Evolutionary conservation across 2,329 filamentous ascomycete genomes (phyloP), one percentile per base, ranked within the genome.

Genomic region (Coniochaeta sp.): DNA sequence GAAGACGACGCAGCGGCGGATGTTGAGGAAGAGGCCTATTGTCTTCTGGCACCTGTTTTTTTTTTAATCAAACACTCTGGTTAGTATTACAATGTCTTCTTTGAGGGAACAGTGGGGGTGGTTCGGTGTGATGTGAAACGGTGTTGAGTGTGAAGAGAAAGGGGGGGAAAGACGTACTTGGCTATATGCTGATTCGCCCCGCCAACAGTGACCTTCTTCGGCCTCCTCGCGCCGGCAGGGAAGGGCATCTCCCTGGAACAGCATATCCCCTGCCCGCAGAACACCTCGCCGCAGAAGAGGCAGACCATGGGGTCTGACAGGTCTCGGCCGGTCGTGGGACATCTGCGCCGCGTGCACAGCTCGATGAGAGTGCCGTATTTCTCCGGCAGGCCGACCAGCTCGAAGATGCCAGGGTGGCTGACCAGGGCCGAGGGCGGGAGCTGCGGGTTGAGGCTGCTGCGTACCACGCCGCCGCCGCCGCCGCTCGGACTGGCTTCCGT

Each of bases 211-310:
- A 76, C 77, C 52, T 76, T 72, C 69, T 17, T 70, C 71, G 44
- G 67, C 73, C 65, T 77, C 73, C 52, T 74, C 61, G 83, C 84
- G 22, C 47, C 47, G 14, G 24, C 22, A 1, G 54, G 54, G n/a
- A 22, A 34, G 2, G 31, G n/a, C 17, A 57, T 57, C 62, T 85
- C 80, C 67, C 86, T 87, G 69, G 90, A 85, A 72, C 95, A 99
- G 76, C 95, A 99, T 55, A 93, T 89, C 54, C 89, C 91, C 77
- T 99, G 95, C 11, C 89, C 91, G 75, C 95, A 99, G 74, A 97
- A 93, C 44, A 99, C 91, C n/a, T 93, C 92, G 36, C 95, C 93
- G 70, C 95, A 99, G 76, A 97, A 91, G 43, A 99, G 82, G 70
- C 95, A 99, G 40, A 99, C 85, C 64, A 89, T 90, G 0, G 95